Evolutionary conservation across 2,329 filamentous ascomycete genomes (phyloP), one percentile per base, ranked within the genome.

Genomic region (Emericellopsis atlantica): DNA sequence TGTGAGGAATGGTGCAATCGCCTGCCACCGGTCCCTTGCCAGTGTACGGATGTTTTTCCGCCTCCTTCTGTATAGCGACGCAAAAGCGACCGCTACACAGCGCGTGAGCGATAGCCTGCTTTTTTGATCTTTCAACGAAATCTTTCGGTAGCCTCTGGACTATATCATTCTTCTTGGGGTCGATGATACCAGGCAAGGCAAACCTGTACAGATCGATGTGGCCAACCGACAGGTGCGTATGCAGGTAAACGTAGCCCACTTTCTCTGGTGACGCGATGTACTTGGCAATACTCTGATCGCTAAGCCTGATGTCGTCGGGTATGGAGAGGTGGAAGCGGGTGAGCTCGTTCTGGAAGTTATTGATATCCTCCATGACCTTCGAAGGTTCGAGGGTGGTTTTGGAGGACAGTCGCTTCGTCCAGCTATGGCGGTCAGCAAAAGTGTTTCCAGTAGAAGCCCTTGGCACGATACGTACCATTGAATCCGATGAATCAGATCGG

Each of bases 191-290:
- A 0, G 61, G 61, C 6, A 65, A 47, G 12, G 58, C 54, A 42
- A 63, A 61, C 10, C 61, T 54, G 43, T 65, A 65, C 6, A 65
- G 46, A 26, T 65, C 60, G 11, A 64, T 54, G 40, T 65, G 59
- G 32, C 57, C 51, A 6, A 55, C 52, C 22, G 56, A 57, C 15
- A 64, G 50, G 38, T 56, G 54, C 2, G 55, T 57, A 45, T 64
- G 60, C 22, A 65, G 51, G 45, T 59, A 60, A 26, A 62, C 52
- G 36, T 60, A 65, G 21, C 56, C 58, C 6, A 52, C 48, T 18
- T 56, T 50, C 34, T 63, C 51, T 4, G 52, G 43, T 2, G 53
- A 52, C 4, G 47, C 47, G 22, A 61, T 52, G 40, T 57, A 60
- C 35, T 48, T 50, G 18, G 47, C 43, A 15, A 61, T 55, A 40